Conservation (phyloP, 768 basidiomycete genomes). For the Lanmaoa rubissima region DNA sequence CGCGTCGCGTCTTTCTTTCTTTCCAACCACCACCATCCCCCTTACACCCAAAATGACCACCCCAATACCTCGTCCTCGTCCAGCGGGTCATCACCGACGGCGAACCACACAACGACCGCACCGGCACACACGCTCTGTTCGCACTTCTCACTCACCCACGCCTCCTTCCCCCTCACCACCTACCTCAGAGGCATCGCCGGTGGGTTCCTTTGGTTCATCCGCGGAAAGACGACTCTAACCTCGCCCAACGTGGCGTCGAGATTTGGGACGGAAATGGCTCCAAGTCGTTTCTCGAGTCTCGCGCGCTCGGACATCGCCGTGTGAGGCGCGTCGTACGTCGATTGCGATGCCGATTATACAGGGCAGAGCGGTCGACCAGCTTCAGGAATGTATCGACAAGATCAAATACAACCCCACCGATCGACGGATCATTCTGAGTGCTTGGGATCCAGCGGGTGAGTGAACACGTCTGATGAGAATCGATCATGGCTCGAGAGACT, state of each 20-base stretch:
- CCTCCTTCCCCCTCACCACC: constrained; percentile 86
- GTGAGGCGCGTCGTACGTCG: constrained; percentile 84
- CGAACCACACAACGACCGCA: constrained; percentile 82
- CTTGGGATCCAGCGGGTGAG: constrained; percentile 97
- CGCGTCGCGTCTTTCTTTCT: background rate
- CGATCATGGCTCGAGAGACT: background rate
- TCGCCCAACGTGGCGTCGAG: constrained; percentile 81
- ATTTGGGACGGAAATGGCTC: constrained; percentile 99
- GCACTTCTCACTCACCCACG: constrained; percentile 86
- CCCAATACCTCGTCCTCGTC: constrained; percentile 87
- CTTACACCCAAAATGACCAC: too few relatives aligned
- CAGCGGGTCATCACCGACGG: constrained; percentile 71
- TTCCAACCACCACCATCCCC: constrained; percentile 7
- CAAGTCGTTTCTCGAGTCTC: constrained; percentile 77
- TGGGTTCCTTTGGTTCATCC: constrained; percentile 93
- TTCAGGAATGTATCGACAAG: constrained; percentile 84
- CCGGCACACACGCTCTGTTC: constrained; percentile 89
- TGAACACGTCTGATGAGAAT: background rate
- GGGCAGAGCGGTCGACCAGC: constrained; percentile 91
- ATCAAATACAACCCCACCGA: constrained; percentile 93
- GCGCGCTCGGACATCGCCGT: constrained; percentile 79
- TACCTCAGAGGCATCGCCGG: constrained; percentile 90
- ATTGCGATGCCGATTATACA: constrained; percentile 72
- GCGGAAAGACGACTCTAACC: constrained; percentile 81
- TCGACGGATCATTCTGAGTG: constrained; percentile 89